phyloP scores from a whole-genome alignment of 257 asterid genomes.

The Fraxinus pennsylvanica region DNA sequence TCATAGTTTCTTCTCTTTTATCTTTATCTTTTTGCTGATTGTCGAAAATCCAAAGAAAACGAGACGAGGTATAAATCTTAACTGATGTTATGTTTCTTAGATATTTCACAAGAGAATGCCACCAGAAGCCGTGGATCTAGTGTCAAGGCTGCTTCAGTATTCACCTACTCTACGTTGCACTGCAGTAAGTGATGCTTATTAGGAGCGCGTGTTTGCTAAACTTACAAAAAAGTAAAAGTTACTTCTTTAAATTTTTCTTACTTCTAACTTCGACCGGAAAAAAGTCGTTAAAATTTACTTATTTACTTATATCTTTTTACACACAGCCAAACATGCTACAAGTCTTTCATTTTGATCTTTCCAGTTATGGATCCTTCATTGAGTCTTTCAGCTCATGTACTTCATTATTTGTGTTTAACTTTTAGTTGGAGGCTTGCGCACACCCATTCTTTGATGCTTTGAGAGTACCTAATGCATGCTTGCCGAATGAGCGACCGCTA shows the following conservation, averaged over 20 bases:
- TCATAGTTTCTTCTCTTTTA: not conserved
- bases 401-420: constrained; percentile 11
- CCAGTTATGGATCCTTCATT: too few relatives aligned
- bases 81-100: constrained; percentile 34
- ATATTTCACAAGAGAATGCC: constrained; percentile 73
- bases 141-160: constrained; percentile 86
- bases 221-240: not conserved
- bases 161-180: constrained; percentile 87
- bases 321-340: too few relatives aligned
- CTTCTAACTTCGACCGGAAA: too few relatives aligned
- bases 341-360: too few relatives aligned
- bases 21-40: not conserved
- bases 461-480: constrained; percentile 61
- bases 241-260: too few relatives aligned
- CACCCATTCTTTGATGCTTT: constrained; percentile 82
- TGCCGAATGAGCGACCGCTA: constrained; percentile 69
- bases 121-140: constrained; percentile 82
- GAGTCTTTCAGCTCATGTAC: constrained; percentile 3
- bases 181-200: constrained; percentile 61
- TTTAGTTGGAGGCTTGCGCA: constrained; percentile 92
- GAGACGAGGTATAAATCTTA: not conserved
- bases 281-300: too few relatives aligned
- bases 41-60: not conserved
- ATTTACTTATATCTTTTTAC: too few relatives aligned
- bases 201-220: not conserved